Conservation (phyloP, 345 rosid genomes). For the Microthlaspi erraticum region DNA sequence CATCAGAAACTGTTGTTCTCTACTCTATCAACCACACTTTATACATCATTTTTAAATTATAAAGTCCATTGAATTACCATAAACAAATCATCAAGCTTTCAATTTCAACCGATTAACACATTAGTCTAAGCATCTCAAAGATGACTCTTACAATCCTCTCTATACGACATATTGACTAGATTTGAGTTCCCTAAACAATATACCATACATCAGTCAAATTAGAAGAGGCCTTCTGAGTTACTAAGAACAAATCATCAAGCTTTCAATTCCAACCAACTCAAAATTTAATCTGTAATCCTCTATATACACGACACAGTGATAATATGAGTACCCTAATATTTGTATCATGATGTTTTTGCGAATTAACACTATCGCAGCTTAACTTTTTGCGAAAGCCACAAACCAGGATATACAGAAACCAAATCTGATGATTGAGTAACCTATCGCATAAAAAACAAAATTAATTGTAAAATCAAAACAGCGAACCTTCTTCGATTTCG, state of each 20-base stretch:
- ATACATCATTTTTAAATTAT: too few species aligned
- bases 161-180: not conserved
- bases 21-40: too few species aligned
- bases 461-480: not conserved
- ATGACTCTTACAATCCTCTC: not conserved
- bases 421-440: not conserved
- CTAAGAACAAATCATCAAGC: too few species aligned
- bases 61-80: too few species aligned
- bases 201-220: too few species aligned
- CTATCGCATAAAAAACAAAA: conserved; percentile 2
- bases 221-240: too few species aligned
- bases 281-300: too few species aligned
- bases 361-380: too few species aligned
- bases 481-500: conserved; percentile 63
- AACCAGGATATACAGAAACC: not conserved
- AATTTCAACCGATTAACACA: too few species aligned
- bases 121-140: not conserved
- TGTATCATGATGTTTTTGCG: not conserved
- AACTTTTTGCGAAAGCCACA: not conserved
- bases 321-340: not conserved
- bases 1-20: not conserved
- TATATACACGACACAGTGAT: too few species aligned
- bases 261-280: too few species aligned
- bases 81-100: too few species aligned
- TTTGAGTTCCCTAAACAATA: not conserved